These are phyloP conservation scores for Sugiyamaella mastotermitis DNA, from an alignment of 805 yeast genomes.

Conservation along the genomic window DNA sequence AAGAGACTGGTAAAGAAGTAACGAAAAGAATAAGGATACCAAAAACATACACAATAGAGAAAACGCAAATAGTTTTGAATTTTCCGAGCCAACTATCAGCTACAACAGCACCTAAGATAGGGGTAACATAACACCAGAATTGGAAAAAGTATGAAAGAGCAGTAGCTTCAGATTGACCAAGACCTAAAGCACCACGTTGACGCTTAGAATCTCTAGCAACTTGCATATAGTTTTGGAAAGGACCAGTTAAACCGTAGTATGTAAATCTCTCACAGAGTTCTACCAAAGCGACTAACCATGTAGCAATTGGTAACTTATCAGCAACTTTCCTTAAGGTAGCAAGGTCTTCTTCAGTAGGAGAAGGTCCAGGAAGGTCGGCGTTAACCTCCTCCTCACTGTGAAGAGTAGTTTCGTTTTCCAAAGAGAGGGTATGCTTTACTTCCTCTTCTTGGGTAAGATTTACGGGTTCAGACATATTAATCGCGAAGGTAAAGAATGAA, in stretches of 20 bases:
- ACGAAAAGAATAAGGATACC: slow-evolving; percentile 62
- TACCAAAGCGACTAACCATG: slow-evolving; percentile 61
- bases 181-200: slow-evolving; percentile 49
- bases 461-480: too few relatives aligned
- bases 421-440: too few relatives aligned
- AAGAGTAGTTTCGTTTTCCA: not conserved
- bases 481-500: too few relatives aligned
- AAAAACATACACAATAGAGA: slow-evolving; percentile 50
- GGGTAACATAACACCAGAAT: slow-evolving; percentile 79
- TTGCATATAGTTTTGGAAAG: slow-evolving; percentile 76
- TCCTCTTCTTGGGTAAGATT: too few relatives aligned
- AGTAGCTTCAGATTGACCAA: slow-evolving; percentile 59
- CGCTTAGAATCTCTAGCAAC: slow-evolving; percentile 20
- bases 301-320: slow-evolving; percentile 46
- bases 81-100: slow-evolving; percentile 75
- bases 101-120: slow-evolving; percentile 67
- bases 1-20: slow-evolving; percentile 61
- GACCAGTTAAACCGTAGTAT: slow-evolving; percentile 71
- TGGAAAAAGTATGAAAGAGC: slow-evolving; percentile 71
- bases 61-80: slow-evolving; percentile 58
- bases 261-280: slow-evolving; percentile 80
- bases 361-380: slow-evolving; percentile 18
- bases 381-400: slow-evolving; percentile 2
- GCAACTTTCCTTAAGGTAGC: slow-evolving; percentile 47
- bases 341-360: slow-evolving; percentile 48